These are phyloP conservation scores for Cyberlindnera xylosilytica DNA, from an alignment of 805 yeast genomes.

Conservation along the genomic window DNA sequence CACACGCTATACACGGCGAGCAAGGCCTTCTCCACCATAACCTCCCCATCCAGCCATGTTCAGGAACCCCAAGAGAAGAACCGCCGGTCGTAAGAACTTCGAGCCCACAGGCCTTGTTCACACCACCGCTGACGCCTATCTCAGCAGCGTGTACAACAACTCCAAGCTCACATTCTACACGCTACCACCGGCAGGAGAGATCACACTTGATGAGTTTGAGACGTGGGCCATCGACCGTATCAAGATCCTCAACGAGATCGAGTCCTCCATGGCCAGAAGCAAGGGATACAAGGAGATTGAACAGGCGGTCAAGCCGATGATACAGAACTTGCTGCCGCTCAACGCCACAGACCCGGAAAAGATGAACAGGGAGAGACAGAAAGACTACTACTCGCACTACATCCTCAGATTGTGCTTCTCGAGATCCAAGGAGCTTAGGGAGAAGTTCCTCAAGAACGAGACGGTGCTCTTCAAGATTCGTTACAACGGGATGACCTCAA, in stretches of 20 bases:
- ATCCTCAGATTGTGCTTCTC: constrained; percentile 88
- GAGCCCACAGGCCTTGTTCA: constrained; percentile 33
- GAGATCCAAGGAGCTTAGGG: constrained; percentile 77
- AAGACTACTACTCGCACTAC: constrained; percentile 91
- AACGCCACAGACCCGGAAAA: constrained; percentile 35
- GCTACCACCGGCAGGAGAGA: constrained; percentile 76
- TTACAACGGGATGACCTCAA: constrained; percentile 55
- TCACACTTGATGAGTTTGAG: constrained; percentile 91
- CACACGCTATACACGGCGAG: not conserved
- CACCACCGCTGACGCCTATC: constrained; percentile 33
- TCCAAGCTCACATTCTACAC: constrained; percentile 72
- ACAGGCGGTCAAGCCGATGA: constrained; percentile 56
- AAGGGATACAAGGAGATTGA: constrained; percentile 65
- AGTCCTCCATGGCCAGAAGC: constrained; percentile 65
- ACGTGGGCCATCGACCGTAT: constrained; percentile 93
- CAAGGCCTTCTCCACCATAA: not conserved
- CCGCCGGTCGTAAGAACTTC: constrained; percentile 70
- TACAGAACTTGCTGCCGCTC: constrained; percentile 66
- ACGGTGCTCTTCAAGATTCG: constrained; percentile 70
- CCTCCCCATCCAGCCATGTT: constrained; percentile 49
- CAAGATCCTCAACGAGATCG: constrained; percentile 79
- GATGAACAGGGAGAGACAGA: constrained; percentile 50
- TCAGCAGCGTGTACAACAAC: constrained; percentile 41
- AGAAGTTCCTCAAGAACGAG: constrained; percentile 77
- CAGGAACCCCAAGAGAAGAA: constrained; percentile 70